Base-by-base conservation (phyloP, 441 rosid species). In the Bocquillonia castaneifolia region DNA sequence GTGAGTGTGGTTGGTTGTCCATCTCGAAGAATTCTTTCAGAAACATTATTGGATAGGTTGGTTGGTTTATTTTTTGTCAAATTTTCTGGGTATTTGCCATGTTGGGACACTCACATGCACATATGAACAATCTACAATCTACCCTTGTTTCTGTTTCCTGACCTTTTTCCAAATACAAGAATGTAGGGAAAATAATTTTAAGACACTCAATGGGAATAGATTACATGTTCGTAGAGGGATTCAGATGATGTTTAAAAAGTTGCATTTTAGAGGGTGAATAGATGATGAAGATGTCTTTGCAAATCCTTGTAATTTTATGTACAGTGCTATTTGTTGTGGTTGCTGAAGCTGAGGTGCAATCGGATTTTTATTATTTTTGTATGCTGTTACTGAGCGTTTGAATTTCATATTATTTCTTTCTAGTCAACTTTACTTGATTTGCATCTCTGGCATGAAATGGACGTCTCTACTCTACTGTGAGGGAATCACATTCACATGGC, bases 291-390 rank as follows among this genome's bases (percentile, higher is more conserved):
- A 57, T 68, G 59, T 13, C 50, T 64, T 39, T 55, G 51, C 26
- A 40, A 29, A 75, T 74, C 77, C 57, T 62, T 80, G 85, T 78
- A 82, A 82, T 74, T 42, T 79, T 71, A 66, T 84, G 84, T 81
- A 74, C 77, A 79, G 82, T 59, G 48, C 63, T 66, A 63, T 69
- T 68, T 77, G 66, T 66, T 66, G 64, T 65, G 65, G 57, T n/a
- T 68, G 75, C 68, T 69, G 67, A 76, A 63, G 67, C 54, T 37
- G 66, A 70, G 64, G 56, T 71, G 72, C 64, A 63, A 55, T 69
- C 58, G 73, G 69, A n/a, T 45, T 37, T 44, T 68, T 40, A 17
- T 64, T 67, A 37, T 31, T 26, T 58, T 44, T 73, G 26, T 60
- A 47, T 61, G 28, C 59, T 64, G 15, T 31, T 22, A 1, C 20